phyloP scores from a whole-genome alignment of 2,329 filamentous ascomycete species.

The Botrytis paeoniae region DNA sequence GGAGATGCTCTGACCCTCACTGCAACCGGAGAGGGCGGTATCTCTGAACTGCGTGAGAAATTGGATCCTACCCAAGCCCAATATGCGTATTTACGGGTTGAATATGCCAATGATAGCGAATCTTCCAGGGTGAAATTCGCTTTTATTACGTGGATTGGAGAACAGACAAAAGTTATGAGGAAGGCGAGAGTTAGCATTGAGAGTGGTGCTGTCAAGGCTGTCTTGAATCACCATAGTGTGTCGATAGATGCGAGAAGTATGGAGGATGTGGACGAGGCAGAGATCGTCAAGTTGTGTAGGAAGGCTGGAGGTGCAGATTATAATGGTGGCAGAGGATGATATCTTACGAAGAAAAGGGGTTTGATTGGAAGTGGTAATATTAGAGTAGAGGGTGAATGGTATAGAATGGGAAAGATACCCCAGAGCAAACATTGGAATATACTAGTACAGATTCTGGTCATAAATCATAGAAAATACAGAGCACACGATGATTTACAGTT shows the following conservation, averaged over 20 bases:
- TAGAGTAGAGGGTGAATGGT: background rate
- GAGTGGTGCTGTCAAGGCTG: slow-evolving; percentile 61
- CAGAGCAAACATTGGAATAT: slow-evolving; percentile 4
- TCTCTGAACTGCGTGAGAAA: slow-evolving; percentile 53
- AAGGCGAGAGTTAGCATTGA: slow-evolving; percentile 68
- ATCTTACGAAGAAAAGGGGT: background rate
- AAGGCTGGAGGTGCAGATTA: slow-evolving; percentile 70
- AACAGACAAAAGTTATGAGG: slow-evolving; percentile 63
- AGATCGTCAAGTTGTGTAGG: slow-evolving; percentile 59
- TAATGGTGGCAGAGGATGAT: slow-evolving; percentile 56
- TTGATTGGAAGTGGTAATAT: slow-evolving; percentile 13
- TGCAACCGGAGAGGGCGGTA: slow-evolving; percentile 57
- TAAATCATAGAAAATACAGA: background rate
- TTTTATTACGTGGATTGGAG: slow-evolving; percentile 66
- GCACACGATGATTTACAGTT: background rate
- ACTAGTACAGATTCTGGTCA: background rate
- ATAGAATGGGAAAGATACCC: slow-evolving; percentile 7
- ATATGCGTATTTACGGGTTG: slow-evolving; percentile 50
- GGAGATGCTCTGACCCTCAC: slow-evolving; percentile 57
- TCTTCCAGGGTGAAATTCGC: slow-evolving; percentile 66
- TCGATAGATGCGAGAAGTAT: slow-evolving; percentile 60
- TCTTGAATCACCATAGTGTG: slow-evolving; percentile 62
- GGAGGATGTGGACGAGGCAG: slow-evolving; percentile 58
- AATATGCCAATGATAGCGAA: slow-evolving; percentile 71
- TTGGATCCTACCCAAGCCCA: slow-evolving; percentile 46